Conservation (phyloP, 1,284 basidiomycete species). For the Puccinia triticina region DNA sequence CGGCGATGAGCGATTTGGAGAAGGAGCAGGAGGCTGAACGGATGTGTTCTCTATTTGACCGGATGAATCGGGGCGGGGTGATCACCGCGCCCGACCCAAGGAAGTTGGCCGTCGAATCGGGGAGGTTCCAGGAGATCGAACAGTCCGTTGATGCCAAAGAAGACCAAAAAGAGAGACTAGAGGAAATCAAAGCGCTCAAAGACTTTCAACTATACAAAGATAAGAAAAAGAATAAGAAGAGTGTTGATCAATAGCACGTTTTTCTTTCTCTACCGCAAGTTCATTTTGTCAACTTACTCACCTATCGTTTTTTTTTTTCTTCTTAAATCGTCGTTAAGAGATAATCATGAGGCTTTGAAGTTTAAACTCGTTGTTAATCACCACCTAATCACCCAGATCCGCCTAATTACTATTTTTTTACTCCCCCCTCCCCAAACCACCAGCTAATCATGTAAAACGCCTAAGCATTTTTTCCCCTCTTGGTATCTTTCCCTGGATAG, state of each 20-base stretch:
- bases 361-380: no score
- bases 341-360: neutral
- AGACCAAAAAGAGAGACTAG: slow-evolving; percentile 8
- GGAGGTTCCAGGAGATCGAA: slow-evolving; percentile 56
- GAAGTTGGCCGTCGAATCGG: slow-evolving; percentile 53
- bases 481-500: no score
- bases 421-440: no score
- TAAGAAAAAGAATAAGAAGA: slow-evolving; percentile 15
- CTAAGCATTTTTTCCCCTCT: no score
- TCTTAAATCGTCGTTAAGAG: neutral
- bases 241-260: neutral
- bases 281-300: neutral
- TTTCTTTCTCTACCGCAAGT: no score
- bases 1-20: slow-evolving; percentile 3
- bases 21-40: slow-evolving; percentile 68
- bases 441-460: no score
- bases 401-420: no score
- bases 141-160: slow-evolving; percentile 64
- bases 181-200: slow-evolving; percentile 32
- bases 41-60: slow-evolving; percentile 82
- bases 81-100: slow-evolving; percentile 59
- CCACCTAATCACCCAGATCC: no score
- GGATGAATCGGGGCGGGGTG: slow-evolving; percentile 71
- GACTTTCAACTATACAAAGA: slow-evolving; percentile 39
- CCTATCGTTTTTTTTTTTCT: neutral